Evolutionary conservation across 345 rosid genomes (phyloP).

Genomic region (Eucalyptus erythrocorys): DNA sequence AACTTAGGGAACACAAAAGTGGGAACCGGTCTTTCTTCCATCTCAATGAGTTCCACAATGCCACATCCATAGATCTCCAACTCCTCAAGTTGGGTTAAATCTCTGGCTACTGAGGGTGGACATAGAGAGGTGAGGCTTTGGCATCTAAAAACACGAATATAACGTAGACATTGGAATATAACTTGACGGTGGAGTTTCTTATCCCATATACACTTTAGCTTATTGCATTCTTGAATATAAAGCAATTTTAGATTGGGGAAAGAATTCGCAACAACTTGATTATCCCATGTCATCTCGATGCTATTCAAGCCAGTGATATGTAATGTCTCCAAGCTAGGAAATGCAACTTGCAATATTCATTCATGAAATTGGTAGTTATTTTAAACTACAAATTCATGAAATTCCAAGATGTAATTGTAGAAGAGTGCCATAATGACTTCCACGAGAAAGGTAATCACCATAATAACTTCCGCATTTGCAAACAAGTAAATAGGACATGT

Average conservation of each 20-base stretch:
- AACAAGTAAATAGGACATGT: too few species aligned
- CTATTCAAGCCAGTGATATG: fast-evolving
- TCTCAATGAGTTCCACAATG: background rate
- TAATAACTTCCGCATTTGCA: fast-evolving
- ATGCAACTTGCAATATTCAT: fast-evolving
- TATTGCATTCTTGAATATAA: background rate
- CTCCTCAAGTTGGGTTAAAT: background rate
- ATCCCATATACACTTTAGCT: background rate
- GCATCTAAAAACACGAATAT: fast-evolving
- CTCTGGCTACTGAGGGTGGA: fast-evolving
- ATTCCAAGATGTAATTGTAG: too few species aligned
- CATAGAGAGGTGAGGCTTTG: background rate
- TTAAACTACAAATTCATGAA: too few species aligned
- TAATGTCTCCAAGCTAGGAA: background rate
- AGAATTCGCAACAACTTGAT: fast-evolving
- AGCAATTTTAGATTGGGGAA: background rate
- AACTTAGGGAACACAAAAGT: background rate
- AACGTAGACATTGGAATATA: background rate
- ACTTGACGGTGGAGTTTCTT: background rate
- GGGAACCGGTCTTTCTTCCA: fast-evolving
- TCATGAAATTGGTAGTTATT: fast-evolving
- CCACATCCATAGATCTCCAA: background rate
- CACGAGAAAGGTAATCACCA: too few species aligned
- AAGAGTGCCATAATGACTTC: fast-evolving
- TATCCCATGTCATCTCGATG: background rate